phyloP scores from a whole-genome alignment of 164 flowering plant species.

The Chimonanthus praecox region DNA sequence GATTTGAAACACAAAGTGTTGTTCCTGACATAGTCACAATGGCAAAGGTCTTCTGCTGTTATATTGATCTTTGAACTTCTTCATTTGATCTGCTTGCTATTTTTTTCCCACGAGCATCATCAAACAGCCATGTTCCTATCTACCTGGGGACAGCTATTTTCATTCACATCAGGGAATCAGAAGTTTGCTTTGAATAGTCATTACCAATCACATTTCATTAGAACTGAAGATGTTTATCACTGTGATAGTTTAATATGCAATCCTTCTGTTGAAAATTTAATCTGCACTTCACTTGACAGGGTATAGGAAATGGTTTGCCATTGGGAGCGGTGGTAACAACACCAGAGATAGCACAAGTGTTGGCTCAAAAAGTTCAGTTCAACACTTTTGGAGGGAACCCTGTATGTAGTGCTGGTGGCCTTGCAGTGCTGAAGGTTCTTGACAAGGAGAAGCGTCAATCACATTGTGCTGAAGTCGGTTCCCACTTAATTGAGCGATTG shows the following conservation, averaged over 20 bases:
- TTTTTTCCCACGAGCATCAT: background rate
- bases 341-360: conserved; percentile 82
- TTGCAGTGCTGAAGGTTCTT: conserved; percentile 81
- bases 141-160: background rate
- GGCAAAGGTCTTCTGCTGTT: conserved; percentile 72
- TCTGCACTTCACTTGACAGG: conserved; percentile 40
- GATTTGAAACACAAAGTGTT: conserved; percentile 93
- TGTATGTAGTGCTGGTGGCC: conserved; percentile 95
- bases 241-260: background rate
- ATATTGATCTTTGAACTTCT: background rate
- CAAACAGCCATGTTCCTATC: no score
- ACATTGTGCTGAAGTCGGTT: conserved; percentile 85
- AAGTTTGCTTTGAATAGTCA: background rate
- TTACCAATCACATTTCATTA: background rate
- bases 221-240: background rate
- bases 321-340: conserved; percentile 97
- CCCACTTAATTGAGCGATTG: conserved; percentile 70
- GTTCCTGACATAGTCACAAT: conserved; percentile 95
- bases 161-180: background rate
- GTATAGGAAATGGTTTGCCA: conserved; percentile 97
- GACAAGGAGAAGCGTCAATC: conserved; percentile 89
- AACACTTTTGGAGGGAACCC: conserved; percentile 99
- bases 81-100: background rate
- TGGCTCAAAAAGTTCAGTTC: conserved; percentile 88
- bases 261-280: conserved; percentile 9